phyloP scores from a whole-genome alignment of 2,329 filamentous ascomycete species.

The Exophiala oligosperma region DNA sequence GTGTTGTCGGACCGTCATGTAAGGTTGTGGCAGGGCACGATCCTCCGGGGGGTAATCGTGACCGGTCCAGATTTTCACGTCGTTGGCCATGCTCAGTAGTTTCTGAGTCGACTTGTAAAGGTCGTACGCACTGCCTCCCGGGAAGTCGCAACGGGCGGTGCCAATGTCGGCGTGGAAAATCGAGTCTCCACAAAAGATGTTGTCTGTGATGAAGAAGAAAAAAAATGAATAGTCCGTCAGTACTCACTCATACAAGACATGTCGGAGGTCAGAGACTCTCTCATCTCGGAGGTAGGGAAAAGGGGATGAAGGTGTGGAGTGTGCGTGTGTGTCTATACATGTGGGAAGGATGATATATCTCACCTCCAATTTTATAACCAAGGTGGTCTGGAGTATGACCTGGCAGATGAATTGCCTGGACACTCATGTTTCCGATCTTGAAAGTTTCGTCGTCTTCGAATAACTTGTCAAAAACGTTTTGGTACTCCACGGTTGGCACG shows the following conservation, averaged over 20 bases:
- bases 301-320: too few species aligned
- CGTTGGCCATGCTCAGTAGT: conserved; percentile 44
- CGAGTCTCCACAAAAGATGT: conserved; percentile 55
- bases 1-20: conserved; percentile 50
- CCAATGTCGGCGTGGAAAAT: conserved; percentile 56
- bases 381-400: conserved; percentile 63
- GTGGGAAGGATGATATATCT: not conserved
- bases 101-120: conserved; percentile 47
- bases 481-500: conserved; percentile 45
- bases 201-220: conserved; percentile 34
- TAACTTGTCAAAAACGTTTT: conserved; percentile 52
- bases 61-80: conserved; percentile 54
- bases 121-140: conserved; percentile 47
- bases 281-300: too few species aligned
- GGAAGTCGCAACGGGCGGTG: conserved; percentile 56
- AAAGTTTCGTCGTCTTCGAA: conserved; percentile 58
- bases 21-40: conserved; percentile 40
- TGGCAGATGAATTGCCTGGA: conserved; percentile 55
- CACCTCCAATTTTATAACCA: conserved; percentile 56
- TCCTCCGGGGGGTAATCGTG: conserved; percentile 54
- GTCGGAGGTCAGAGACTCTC: too few species aligned
- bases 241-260: too few species aligned
- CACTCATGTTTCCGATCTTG: conserved; percentile 48
- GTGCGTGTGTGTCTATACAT: too few species aligned
- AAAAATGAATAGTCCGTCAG: not conserved